These are phyloP conservation scores for Vicia sativa DNA, from an alignment of 306 rosid species.

Conservation along the genomic window DNA sequence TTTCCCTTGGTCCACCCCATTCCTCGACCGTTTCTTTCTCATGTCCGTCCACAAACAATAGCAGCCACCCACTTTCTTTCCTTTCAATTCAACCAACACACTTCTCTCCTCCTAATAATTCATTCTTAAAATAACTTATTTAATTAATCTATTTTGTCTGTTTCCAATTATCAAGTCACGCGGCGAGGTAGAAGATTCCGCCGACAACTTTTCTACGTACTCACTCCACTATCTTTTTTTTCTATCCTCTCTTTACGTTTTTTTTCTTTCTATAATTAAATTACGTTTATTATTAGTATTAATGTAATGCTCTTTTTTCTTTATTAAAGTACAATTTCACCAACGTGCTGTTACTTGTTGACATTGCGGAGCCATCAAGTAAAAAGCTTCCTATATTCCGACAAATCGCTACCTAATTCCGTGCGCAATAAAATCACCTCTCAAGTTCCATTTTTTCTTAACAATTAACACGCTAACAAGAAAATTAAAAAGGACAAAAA, in stretches of 20 bases:
- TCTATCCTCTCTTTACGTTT: too few relatives aligned
- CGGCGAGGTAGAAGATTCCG: slow-evolving; percentile 44
- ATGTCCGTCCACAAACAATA: slow-evolving; percentile 36
- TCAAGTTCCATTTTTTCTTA: slow-evolving; percentile 3
- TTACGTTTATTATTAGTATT: neutral
- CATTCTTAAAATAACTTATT: neutral
- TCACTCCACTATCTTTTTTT: slow-evolving; percentile 1
- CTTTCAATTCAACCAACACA: slow-evolving; percentile 14
- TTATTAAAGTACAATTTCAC: slow-evolving; percentile 17
- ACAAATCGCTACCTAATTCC: slow-evolving; percentile 40
- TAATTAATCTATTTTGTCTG: neutral
- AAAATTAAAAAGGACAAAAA: too few relatives aligned
- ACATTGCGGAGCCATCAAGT: slow-evolving; percentile 23
- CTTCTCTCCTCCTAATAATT: neutral
- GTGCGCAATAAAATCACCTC: slow-evolving; percentile 24
- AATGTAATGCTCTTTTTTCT: neutral
- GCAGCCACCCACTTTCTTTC: slow-evolving; percentile 31
- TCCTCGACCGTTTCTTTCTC: slow-evolving; percentile 7
- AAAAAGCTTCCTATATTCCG: slow-evolving; percentile 39
- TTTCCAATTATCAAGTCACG: slow-evolving; percentile 40
- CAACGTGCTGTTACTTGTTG: neutral
- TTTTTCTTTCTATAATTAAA: neutral
- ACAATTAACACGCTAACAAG: neutral
- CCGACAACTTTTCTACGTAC: slow-evolving; percentile 48
- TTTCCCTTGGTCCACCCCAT: slow-evolving; percentile 24